These are phyloP conservation scores for Claviceps monticola DNA, from an alignment of 2,329 filamentous ascomycete species.

Conservation along the genomic window DNA sequence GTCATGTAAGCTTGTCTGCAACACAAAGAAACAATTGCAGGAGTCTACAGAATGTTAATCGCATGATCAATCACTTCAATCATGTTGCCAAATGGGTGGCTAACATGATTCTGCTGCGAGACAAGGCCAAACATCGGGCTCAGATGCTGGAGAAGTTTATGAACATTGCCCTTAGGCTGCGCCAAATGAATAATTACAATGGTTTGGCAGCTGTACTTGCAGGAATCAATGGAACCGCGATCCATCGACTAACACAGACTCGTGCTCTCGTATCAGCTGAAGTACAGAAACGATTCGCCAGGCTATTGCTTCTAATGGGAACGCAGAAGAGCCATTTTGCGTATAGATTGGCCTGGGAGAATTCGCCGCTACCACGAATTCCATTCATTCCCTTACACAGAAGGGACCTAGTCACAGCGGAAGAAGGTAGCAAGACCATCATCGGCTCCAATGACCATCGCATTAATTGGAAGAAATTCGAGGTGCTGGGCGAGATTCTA, in stretches of 20 bases:
- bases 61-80: slow-evolving; percentile 89
- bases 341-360: slow-evolving; percentile 96
- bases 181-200: slow-evolving; percentile 94
- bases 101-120: slow-evolving; percentile 73
- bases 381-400: slow-evolving; percentile 86
- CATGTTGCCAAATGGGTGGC: slow-evolving; percentile 72
- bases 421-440: slow-evolving; percentile 85
- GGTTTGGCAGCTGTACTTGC: slow-evolving; percentile 87
- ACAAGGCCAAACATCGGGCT: slow-evolving; percentile 91
- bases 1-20: slow-evolving; percentile 67
- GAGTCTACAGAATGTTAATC: slow-evolving; percentile 73
- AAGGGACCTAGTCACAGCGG: slow-evolving; percentile 79
- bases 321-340: slow-evolving; percentile 86
- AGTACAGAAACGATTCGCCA: slow-evolving; percentile 71
- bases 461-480: slow-evolving; percentile 98
- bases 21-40: slow-evolving; percentile 62
- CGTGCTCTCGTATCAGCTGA: slow-evolving; percentile 58
- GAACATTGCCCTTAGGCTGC: slow-evolving; percentile 71
- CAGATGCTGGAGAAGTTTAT: slow-evolving; percentile 93
- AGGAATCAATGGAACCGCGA: slow-evolving; percentile 75
- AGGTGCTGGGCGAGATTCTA: slow-evolving; percentile 85
- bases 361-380: slow-evolving; percentile 77
- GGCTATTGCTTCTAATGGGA: slow-evolving; percentile 83
- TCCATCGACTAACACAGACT: slow-evolving; percentile 73
- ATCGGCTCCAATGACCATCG: slow-evolving; percentile 57